A percentile compares a stretch with the other conserved stretches of the same genome.
Evolutionary conservation across 108 stramenopile genomes (phyloP).

Genomic region (Conticribra weissflogii): DNA sequence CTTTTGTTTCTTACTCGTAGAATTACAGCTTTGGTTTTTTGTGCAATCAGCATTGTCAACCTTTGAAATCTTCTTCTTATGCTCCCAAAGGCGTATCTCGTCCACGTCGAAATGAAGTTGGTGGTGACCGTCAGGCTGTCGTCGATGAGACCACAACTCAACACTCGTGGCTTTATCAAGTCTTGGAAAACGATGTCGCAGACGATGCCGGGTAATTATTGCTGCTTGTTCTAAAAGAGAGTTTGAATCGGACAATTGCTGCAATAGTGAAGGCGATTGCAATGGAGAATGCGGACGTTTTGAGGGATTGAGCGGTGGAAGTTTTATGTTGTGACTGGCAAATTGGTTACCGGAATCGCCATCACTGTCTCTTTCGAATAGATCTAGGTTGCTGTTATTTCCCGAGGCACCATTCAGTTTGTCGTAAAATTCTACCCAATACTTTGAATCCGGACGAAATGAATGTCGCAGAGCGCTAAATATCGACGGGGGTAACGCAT

Average conservation of each 20-base stretch:
- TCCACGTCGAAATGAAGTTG: slow-evolving; percentile 54
- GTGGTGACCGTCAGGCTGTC: slow-evolving; percentile 45
- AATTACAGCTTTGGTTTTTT: not conserved
- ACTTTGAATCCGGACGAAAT: slow-evolving; percentile 27
- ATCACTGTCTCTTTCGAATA: not conserved
- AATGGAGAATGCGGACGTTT: not conserved
- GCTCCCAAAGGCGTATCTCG: slow-evolving; percentile 30
- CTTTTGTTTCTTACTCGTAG: not conserved
- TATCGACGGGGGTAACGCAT: slow-evolving; percentile 25
- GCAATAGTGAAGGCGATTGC: not conserved
- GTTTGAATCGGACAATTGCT: slow-evolving; percentile 3
- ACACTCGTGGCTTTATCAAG: slow-evolving; percentile 40
- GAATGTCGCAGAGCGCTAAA: slow-evolving; percentile 35
- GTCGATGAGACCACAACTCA: slow-evolving; percentile 53
- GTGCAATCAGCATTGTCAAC: not conserved
- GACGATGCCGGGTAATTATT: slow-evolving; percentile 32
- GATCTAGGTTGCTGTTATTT: not conserved
- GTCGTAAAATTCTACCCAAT: slow-evolving; percentile 45
- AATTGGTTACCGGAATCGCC: slow-evolving; percentile 10
- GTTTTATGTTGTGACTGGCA: slow-evolving; percentile 44
- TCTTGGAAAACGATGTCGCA: slow-evolving; percentile 24
- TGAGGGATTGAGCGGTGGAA: not conserved
- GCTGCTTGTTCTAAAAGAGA: slow-evolving; percentile 51
- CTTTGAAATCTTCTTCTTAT: slow-evolving; percentile 6
- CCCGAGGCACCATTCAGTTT: slow-evolving; percentile 4